phyloP scores from a whole-genome alignment of 352 stramenopile genomes.

The Phytophthora agathidicida region DNA sequence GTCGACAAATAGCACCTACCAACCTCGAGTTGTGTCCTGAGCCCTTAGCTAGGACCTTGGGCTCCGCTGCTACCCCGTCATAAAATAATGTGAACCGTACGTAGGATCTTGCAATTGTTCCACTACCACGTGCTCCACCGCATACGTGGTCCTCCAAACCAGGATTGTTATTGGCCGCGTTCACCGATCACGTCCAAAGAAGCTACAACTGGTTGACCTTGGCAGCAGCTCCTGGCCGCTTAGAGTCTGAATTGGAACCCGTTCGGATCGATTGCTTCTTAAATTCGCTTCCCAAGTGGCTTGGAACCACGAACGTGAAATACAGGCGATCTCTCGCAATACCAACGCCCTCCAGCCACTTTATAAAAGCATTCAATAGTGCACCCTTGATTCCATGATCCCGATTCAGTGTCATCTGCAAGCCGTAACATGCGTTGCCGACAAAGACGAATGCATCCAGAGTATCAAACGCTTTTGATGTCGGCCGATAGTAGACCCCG shows the following conservation, averaged over 20 bases:
- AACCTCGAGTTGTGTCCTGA: no score
- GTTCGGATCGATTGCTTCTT: conserved; percentile 11
- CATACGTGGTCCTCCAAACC: conserved; percentile 1
- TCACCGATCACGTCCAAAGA: neutral
- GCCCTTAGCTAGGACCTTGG: no score
- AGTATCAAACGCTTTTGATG: conserved; percentile 16
- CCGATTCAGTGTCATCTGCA: conserved; percentile 23
- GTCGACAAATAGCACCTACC: conserved; percentile 2
- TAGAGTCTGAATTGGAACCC: neutral
- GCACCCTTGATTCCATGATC: conserved; percentile 17
- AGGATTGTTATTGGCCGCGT: neutral
- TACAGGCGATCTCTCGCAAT: conserved; percentile 4
- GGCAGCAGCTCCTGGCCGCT: conserved; percentile 5
- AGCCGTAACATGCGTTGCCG: conserved; percentile 4
- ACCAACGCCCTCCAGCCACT: conserved; percentile 10
- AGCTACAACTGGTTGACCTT: conserved; percentile 11
- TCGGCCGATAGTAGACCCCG: conserved; percentile 5
- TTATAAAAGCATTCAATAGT: conserved; percentile 8
- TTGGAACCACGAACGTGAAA: conserved; percentile 16
- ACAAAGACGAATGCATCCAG: conserved; percentile 14
- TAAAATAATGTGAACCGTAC: no score
- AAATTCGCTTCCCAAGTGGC: conserved; percentile 1
- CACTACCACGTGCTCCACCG: conserved; percentile 3
- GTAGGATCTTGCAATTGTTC: conserved; percentile 4
- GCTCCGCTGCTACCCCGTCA: no score